phyloP scores from a whole-genome alignment of 2,329 filamentous ascomycete genomes.

The Tolypocladium ovalisporum region DNA sequence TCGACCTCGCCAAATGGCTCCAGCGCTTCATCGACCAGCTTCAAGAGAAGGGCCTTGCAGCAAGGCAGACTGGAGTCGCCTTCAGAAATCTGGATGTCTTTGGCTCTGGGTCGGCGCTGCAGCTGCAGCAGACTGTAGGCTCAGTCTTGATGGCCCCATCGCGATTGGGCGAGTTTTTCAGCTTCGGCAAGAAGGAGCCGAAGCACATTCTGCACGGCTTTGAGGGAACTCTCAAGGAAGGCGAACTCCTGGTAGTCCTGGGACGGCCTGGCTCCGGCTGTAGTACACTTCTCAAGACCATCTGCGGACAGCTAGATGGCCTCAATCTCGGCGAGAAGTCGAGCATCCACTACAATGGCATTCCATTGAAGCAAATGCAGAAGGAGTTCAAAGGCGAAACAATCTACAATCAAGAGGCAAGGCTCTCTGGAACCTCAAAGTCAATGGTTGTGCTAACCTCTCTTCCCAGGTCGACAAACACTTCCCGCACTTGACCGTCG shows the following conservation, averaged over 20 bases:
- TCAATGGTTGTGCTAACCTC: background rate
- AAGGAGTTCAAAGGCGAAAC: slow-evolving; percentile 54
- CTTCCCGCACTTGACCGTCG: slow-evolving; percentile 67
- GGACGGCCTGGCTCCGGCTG: slow-evolving; percentile 57
- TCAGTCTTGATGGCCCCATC: slow-evolving; percentile 48
- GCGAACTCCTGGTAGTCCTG: slow-evolving; percentile 59
- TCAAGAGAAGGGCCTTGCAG: slow-evolving; percentile 42
- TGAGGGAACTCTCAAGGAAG: slow-evolving; percentile 50
- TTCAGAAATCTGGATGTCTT: slow-evolving; percentile 57
- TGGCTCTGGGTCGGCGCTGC: slow-evolving; percentile 55
- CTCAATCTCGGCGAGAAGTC: slow-evolving; percentile 39
- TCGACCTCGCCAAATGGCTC: slow-evolving; percentile 32
- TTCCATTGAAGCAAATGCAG: slow-evolving; percentile 39
- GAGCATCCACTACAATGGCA: slow-evolving; percentile 51
- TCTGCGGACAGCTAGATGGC: slow-evolving; percentile 49
- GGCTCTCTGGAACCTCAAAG: background rate
- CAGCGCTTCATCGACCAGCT: slow-evolving; percentile 27
- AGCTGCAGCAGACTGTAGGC: slow-evolving; percentile 57
- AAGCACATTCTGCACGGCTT: slow-evolving; percentile 55
- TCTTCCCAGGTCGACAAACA: slow-evolving; percentile 50
- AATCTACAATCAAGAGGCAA: slow-evolving; percentile 63
- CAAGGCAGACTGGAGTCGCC: slow-evolving; percentile 45
- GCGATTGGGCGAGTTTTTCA: slow-evolving; percentile 44
- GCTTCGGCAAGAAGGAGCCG: slow-evolving; percentile 27
- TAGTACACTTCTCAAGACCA: slow-evolving; percentile 51